Evolutionary conservation across 177 flowering plant species (phyloP).

Genomic region (Vitis hybrid): DNA sequence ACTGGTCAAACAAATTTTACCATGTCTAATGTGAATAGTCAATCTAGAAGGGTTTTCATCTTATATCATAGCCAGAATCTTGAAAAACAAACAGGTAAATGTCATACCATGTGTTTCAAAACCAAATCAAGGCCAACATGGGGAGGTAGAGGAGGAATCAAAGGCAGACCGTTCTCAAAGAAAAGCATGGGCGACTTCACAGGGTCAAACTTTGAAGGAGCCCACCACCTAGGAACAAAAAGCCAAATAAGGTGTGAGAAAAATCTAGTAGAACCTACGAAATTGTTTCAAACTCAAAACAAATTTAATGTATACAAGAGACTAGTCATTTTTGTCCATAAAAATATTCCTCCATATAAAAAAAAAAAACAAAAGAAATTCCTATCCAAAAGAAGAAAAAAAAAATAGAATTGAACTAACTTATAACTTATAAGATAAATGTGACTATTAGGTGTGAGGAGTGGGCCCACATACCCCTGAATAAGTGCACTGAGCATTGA

Average conservation of each 20-base stretch:
- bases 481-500: too few species aligned
- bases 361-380: not conserved
- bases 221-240: slow-evolving; percentile 79
- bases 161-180: slow-evolving; percentile 73
- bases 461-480: too few species aligned
- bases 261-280: not conserved
- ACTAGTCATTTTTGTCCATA: not conserved
- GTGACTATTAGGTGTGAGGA: not conserved
- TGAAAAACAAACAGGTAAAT: not conserved
- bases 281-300: not conserved
- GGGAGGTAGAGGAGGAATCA: slow-evolving; percentile 72
- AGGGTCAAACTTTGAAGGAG: slow-evolving; percentile 96
- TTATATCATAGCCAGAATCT: not conserved
- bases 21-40: not conserved
- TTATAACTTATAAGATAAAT: too few species aligned
- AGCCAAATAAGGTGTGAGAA: not conserved
- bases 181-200: slow-evolving; percentile 91
- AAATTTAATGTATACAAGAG: slow-evolving; percentile 6
- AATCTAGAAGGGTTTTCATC: not conserved
- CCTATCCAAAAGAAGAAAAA: not conserved
- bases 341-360: not conserved
- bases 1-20: too few species aligned
- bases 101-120: slow-evolving; percentile 79
- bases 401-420: not conserved
- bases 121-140: slow-evolving; percentile 79